phyloP scores from a whole-genome alignment of 2,329 filamentous ascomycete genomes.

The Lecanosticta acicola region DNA sequence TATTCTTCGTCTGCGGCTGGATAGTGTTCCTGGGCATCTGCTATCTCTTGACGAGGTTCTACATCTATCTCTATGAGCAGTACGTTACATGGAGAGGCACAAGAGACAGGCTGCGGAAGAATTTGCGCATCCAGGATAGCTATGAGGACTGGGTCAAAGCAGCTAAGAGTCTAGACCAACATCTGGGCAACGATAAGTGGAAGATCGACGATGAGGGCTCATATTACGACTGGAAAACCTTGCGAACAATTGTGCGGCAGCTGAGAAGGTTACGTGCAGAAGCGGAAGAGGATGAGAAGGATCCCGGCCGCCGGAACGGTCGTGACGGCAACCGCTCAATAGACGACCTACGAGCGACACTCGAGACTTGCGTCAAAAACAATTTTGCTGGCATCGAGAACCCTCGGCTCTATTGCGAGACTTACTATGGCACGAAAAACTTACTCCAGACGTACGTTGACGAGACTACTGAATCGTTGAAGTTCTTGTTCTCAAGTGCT shows the following conservation, averaged over 20 bases:
- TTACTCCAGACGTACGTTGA: constrained; percentile 86
- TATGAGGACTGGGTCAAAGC: constrained; percentile 80
- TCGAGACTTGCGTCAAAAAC: constrained; percentile 92
- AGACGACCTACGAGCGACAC: constrained; percentile 68
- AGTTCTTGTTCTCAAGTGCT: constrained; percentile 62
- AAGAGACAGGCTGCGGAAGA: constrained; percentile 63
- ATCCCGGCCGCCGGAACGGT: constrained; percentile 31
- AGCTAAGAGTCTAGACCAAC: constrained; percentile 71
- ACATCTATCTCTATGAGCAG: constrained; percentile 90
- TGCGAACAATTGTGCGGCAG: constrained; percentile 70
- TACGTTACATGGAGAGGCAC: constrained; percentile 82
- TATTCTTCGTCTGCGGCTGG: constrained; percentile 76
- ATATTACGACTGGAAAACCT: constrained; percentile 84
- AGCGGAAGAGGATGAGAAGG: constrained; percentile 51
- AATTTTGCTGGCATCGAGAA: constrained; percentile 97
- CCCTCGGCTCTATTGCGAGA: constrained; percentile 89
- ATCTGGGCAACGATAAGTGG: constrained; percentile 76
- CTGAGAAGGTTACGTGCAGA: constrained; percentile 57
- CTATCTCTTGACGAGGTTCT: constrained; percentile 77
- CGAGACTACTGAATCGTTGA: constrained; percentile 66
- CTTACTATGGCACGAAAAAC: constrained; percentile 96
- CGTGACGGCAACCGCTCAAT: constrained; percentile 47
- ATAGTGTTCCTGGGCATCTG: constrained; percentile 64
- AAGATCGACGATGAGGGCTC: constrained; percentile 66
- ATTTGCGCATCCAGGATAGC: constrained; percentile 63